Percentiles rank a stretch among this genome's conserved stretches.
These are phyloP conservation scores for Scutellaria minor DNA, from an alignment of 257 asterid species.

Conservation along the genomic window DNA sequence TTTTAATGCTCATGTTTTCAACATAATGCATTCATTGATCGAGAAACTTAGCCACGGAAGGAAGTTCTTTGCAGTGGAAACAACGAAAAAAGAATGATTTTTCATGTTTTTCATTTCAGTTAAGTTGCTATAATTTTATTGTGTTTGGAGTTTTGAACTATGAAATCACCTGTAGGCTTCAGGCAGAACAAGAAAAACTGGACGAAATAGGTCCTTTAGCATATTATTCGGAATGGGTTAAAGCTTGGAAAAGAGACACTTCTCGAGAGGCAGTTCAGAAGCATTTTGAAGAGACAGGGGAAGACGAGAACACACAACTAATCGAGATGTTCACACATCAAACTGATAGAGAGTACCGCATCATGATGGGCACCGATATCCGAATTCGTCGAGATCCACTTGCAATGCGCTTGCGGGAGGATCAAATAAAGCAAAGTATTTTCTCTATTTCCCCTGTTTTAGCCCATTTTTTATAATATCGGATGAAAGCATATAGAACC, in stretches of 20 bases:
- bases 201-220: conserved; percentile 76
- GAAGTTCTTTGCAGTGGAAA: not conserved
- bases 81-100: too few species aligned
- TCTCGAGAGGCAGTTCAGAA: conserved; percentile 84
- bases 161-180: conserved; percentile 58
- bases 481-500: not conserved
- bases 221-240: conserved; percentile 91
- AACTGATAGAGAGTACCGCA: conserved; percentile 89
- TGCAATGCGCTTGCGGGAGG: conserved; percentile 93
- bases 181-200: conserved; percentile 72
- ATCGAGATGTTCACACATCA: conserved; percentile 82
- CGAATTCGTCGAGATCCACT: conserved; percentile 90
- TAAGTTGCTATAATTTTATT: not conserved
- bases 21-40: not conserved
- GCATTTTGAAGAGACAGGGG: conserved; percentile 97
- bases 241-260: conserved; percentile 85
- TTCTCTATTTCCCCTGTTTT: conserved; percentile 4
- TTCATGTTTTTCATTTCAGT: not conserved
- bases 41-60: not conserved
- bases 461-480: not conserved
- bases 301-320: conserved; percentile 86
- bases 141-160: conserved; percentile 33
- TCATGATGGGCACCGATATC: conserved; percentile 92
- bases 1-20: not conserved
- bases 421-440: conserved; percentile 90